Conservation (phyloP, 2,329 filamentous ascomycete species). For the Diatrype stigma region DNA sequence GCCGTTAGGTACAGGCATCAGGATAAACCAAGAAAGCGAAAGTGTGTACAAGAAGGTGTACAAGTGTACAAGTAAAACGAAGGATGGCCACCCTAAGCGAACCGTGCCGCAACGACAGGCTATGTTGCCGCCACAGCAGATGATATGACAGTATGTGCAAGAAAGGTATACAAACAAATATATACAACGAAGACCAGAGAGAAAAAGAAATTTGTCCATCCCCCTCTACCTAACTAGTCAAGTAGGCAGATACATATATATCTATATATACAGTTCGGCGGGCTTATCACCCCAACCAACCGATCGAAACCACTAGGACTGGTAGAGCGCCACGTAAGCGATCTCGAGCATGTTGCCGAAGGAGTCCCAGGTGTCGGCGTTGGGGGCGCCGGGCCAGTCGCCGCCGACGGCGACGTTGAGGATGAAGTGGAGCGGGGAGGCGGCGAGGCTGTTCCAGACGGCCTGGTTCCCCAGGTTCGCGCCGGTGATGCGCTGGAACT, state of each 20-base stretch:
- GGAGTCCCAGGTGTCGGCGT: constrained; percentile 40
- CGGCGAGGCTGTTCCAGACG: constrained; percentile 41
- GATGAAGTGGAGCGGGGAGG: constrained; percentile 40
- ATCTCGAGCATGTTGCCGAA: constrained; percentile 48
- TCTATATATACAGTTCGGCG: too few relatives aligned
- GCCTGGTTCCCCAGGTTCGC: constrained; percentile 34
- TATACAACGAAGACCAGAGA: background rate
- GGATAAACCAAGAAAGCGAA: background rate
- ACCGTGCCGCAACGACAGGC: background rate
- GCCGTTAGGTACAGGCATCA: background rate
- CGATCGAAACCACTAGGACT: constrained; percentile 9
- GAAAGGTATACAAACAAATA: constrained; percentile 1
- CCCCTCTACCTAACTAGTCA: too few relatives aligned
- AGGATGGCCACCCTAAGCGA: background rate
- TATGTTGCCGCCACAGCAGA: too few relatives aligned
- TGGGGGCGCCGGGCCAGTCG: constrained; percentile 45
- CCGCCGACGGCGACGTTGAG: constrained; percentile 47
- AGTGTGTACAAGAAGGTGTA: constrained; percentile 7
- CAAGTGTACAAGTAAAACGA: background rate
- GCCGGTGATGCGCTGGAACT: constrained; percentile 41
- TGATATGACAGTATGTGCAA: background rate
- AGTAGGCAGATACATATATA: too few relatives aligned
- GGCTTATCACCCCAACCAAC: too few relatives aligned
- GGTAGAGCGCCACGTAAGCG: constrained; percentile 41
- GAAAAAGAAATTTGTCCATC: too few relatives aligned